Evolutionary conservation across 345 rosid species (phyloP), one percentile per base, ranked within the genome.

Genomic region (Toxicodendron radicans): DNA sequence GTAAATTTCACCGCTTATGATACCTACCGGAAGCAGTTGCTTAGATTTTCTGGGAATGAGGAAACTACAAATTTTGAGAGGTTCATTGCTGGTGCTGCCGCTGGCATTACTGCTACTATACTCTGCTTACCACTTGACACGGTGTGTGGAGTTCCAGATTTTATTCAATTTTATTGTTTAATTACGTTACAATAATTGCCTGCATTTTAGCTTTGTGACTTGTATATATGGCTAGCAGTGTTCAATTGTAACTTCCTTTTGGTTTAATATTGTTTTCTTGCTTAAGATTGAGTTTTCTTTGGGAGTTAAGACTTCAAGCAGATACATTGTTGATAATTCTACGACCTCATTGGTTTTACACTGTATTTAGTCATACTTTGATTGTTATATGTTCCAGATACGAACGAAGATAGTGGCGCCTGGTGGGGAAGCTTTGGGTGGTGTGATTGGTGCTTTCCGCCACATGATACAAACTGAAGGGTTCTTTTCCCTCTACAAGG

Each of bases 61-160:
- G 95, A 85, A 66, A 84, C 90, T 6, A 87, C 90, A 7, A 87
- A 90, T 78, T 85, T 87, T 78, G 92, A 90, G 80, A 83, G 91
- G 82, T 87, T 90, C 68, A 61, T 90, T 52, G 91, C 92, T 46
- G 95, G 95, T 76, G 95, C 93, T 64, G 95, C 89, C 14, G 95
- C 95, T 3, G 93, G 95, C 75, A 84, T 89, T 35, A 86, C 95
- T 14, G 95, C 95, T 46, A 83, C 90, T 16, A 59, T 86, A 41
- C 88, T 91, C 78, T 91, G 95, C 70, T 78, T 91, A 38, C 95
- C 93, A 5, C 90, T 91, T 56, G 95, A 91, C 75, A 87, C 93
- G 1, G 93, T 90, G 76, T 45, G 92, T 84, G 46, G 66, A 62
- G 65, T 46, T 46, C 71, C 16, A 48, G 33, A 68, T 62, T 53